These are phyloP conservation scores for Erodium maritimum DNA, from an alignment of 345 rosid species.

Conservation along the genomic window DNA sequence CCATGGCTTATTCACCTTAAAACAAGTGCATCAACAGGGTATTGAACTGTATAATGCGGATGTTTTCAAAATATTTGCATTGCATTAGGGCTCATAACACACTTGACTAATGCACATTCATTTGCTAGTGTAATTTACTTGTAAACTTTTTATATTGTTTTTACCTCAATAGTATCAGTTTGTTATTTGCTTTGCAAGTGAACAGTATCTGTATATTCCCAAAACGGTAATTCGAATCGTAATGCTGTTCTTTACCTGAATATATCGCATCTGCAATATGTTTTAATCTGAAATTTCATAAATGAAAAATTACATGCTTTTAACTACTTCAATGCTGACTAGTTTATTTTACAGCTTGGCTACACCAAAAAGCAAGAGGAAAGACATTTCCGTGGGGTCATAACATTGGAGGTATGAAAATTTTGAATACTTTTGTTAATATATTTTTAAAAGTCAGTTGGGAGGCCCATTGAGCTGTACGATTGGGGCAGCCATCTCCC, in stretches of 20 bases:
- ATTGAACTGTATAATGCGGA: neutral
- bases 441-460: too few relatives aligned
- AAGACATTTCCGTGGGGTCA: conserved; percentile 83
- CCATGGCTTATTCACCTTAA: neutral
- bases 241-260: too few relatives aligned
- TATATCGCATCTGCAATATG: too few relatives aligned
- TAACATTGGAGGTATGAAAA: conserved; percentile 72
- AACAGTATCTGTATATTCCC: neutral
- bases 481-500: too few relatives aligned
- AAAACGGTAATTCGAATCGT: too few relatives aligned
- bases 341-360: conserved; percentile 55
- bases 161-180: too few relatives aligned
- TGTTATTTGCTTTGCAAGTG: neutral
- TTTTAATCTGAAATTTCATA: neutral
- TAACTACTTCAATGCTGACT: neutral
- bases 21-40: neutral
- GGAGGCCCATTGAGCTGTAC: too few relatives aligned
- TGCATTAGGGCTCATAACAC: neutral
- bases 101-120: neutral
- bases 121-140: too few relatives aligned
- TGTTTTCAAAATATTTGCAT: neutral
- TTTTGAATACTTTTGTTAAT: neutral
- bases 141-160: too few relatives aligned
- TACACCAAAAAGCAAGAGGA: conserved; percentile 96
- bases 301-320: neutral